Evolutionary conservation across 768 basidiomycete species (phyloP).

Genomic region (Rhodocollybia butyracea): DNA sequence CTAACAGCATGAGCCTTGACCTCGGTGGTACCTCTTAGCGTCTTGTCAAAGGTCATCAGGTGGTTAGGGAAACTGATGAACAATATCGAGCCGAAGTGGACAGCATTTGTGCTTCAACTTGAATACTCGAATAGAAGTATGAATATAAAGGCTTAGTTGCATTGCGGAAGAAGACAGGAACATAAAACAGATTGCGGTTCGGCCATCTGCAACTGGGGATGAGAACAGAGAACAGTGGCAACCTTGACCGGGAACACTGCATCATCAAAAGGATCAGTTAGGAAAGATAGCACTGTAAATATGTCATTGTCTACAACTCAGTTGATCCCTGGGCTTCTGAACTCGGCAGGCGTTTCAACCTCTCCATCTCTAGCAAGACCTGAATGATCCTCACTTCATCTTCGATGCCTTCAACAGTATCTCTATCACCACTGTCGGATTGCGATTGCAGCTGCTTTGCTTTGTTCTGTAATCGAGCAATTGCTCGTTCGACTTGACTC

Average conservation of each 20-base stretch:
- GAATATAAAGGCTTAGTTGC: too few relatives aligned
- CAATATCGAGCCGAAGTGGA: background rate
- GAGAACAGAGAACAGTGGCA: too few relatives aligned
- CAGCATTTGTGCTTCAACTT: too few relatives aligned
- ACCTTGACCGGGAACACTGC: too few relatives aligned
- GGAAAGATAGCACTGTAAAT: too few relatives aligned
- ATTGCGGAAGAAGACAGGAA: too few relatives aligned
- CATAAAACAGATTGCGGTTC: too few relatives aligned
- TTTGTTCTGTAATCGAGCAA: background rate
- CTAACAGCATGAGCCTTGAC: background rate
- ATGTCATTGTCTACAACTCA: too few relatives aligned
- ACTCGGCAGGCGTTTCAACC: background rate
- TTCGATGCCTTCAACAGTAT: background rate
- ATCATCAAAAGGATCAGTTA: too few relatives aligned
- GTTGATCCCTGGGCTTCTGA: too few relatives aligned
- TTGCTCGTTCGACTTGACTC: background rate
- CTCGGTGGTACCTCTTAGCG: background rate
- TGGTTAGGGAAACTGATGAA: slow-evolving; percentile 4
- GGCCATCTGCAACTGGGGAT: too few relatives aligned
- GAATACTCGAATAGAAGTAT: too few relatives aligned
- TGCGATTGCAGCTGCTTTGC: background rate
- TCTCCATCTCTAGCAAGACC: background rate
- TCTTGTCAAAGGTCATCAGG: background rate
- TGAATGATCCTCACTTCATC: background rate
- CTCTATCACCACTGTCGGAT: background rate